These are phyloP conservation scores for Podospora pseudocomata DNA, from an alignment of 495 filamentous ascomycete genomes.

Conservation along the genomic window DNA sequence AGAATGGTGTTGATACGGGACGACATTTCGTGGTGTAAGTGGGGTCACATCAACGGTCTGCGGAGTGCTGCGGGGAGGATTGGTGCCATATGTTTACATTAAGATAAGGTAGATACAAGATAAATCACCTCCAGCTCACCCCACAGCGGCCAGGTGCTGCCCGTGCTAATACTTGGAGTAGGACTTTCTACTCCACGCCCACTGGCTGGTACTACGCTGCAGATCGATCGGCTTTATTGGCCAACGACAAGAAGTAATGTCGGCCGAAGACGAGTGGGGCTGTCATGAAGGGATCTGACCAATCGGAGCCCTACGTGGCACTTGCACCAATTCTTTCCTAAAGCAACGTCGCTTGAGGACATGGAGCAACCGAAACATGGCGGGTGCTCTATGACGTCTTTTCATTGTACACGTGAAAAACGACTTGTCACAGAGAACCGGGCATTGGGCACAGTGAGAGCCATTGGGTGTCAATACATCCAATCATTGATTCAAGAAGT, in stretches of 20 bases:
- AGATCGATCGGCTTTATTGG: neutral
- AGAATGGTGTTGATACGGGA: neutral
- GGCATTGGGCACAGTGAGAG: no score
- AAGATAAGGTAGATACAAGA: neutral
- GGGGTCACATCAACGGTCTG: neutral
- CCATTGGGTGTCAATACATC: no score
- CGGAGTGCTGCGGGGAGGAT: neutral
- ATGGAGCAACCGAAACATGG: no score
- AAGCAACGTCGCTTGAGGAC: neutral
- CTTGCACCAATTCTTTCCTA: neutral
- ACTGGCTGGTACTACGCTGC: neutral
- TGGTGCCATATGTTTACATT: neutral
- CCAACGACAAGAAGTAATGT: neutral
- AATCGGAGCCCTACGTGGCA: neutral
- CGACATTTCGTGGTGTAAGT: neutral
- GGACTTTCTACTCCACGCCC: neutral
- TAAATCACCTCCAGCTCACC: neutral
- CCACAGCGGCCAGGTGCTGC: no score
- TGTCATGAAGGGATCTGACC: neutral
- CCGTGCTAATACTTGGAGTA: neutral
- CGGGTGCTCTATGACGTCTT: no score
- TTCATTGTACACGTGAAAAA: no score
- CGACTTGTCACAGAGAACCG: no score
- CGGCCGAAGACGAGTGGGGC: neutral
- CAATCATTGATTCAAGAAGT: no score